phyloP scores from a whole-genome alignment of 371 early-diverging fungal species.

The Circinella umbellata region DNA sequence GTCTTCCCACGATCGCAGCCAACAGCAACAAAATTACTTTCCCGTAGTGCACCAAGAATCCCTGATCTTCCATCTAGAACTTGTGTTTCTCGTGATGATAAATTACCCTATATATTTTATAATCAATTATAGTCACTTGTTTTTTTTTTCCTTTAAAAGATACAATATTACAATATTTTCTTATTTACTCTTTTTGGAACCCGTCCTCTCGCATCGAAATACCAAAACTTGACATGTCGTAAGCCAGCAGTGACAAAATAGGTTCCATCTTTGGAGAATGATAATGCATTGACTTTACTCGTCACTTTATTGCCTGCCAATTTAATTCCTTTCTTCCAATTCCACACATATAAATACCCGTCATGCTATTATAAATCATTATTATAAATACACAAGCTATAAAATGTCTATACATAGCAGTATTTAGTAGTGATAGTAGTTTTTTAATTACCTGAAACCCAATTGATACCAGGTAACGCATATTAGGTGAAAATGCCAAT shows the following conservation, averaged over 20 bases:
- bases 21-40: conserved; percentile 76
- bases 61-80: conserved; percentile 80
- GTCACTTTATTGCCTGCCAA: conserved; percentile 75
- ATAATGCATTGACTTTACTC: conserved; percentile 66
- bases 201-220: conserved; percentile 59
- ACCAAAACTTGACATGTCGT: conserved; percentile 86
- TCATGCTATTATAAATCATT: conserved; percentile 65
- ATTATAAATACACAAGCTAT: background rate
- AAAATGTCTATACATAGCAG: too few species aligned
- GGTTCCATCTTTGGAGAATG: conserved; percentile 69
- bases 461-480: conserved; percentile 74
- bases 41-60: conserved; percentile 68
- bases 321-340: conserved; percentile 73
- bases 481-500: conserved; percentile 77
- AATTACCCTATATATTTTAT: conserved; percentile 25
- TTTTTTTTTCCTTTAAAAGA: too few species aligned
- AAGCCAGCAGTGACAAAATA: conserved; percentile 84
- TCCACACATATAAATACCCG: conserved; percentile 83
- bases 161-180: too few species aligned
- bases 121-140: too few species aligned
- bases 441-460: conserved; percentile 72
- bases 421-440: too few species aligned
- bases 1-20: conserved; percentile 51
- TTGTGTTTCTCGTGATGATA: conserved; percentile 52
- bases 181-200: conserved; percentile 41